phyloP scores from a whole-genome alignment of 2,329 filamentous ascomycete genomes.

The Xylaria sp. region DNA sequence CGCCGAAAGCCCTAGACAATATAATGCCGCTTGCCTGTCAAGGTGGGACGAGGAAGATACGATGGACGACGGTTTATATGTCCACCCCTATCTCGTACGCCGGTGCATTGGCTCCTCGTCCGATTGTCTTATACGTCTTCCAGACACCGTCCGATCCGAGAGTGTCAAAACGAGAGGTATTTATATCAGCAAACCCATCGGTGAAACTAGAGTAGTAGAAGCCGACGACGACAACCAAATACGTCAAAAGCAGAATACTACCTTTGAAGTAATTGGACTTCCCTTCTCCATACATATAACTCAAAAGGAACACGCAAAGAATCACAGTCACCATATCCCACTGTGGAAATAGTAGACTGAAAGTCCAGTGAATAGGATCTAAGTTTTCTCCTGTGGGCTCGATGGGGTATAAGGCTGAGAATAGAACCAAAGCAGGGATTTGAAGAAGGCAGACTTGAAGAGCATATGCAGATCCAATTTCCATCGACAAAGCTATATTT shows the following conservation, averaged over 20 bases:
- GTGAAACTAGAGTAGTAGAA: conserved; percentile 81
- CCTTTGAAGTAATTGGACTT: conserved; percentile 99
- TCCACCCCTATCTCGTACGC: conserved; percentile 40
- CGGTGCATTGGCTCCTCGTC: conserved; percentile 49
- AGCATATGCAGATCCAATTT: conserved; percentile 96
- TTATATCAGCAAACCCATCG: conserved; percentile 48
- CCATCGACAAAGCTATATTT: conserved; percentile 98
- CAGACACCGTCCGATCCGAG: conserved; percentile 57
- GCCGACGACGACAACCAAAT: conserved; percentile 87
- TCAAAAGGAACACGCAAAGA: conserved; percentile 91
- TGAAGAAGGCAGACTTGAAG: conserved; percentile 95
- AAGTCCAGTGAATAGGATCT: conserved; percentile 65
- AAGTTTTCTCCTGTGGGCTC: conserved; percentile 46
- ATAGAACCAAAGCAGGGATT: conserved; percentile 89
- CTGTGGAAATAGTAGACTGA: conserved; percentile 92
- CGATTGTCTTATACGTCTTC: conserved; percentile 60
- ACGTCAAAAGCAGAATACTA: conserved; percentile 89
- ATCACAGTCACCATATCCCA: conserved; percentile 99
- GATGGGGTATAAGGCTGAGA: conserved; percentile 76
- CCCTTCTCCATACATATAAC: conserved; percentile 96
- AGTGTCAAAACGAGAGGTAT: conserved; percentile 58
- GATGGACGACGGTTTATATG: conserved; percentile 19
- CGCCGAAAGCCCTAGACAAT: not conserved
- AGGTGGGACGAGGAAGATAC: not conserved
- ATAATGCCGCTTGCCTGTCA: not conserved